Percentiles rank a stretch among this genome's conserved stretches.
Evolutionary conservation across 257 asterid species (phyloP).

Genomic region (Fraxinus quadrangulata): DNA sequence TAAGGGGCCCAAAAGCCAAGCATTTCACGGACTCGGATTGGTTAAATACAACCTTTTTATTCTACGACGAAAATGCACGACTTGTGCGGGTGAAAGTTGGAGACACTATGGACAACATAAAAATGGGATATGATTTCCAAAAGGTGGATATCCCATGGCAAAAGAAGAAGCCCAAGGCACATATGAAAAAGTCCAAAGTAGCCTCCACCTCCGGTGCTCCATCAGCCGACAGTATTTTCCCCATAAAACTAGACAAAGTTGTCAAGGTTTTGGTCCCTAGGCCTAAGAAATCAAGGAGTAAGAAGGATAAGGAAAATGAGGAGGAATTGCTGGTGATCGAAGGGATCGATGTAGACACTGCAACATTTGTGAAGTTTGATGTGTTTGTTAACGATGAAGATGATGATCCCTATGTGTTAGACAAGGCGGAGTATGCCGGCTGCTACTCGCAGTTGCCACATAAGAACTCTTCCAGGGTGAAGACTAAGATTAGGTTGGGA

Average conservation of each 20-base stretch:
- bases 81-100: slow-evolving; percentile 7
- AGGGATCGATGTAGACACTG: slow-evolving; percentile 7
- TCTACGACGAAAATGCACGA: slow-evolving; percentile 15
- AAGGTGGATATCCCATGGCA: background rate
- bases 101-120: slow-evolving; percentile 4
- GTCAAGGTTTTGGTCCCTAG: slow-evolving; percentile 1
- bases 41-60: background rate
- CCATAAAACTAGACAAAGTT: slow-evolving; percentile 1
- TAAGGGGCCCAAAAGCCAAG: background rate
- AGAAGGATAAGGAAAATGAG: background rate
- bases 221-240: background rate
- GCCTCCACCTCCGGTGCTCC: background rate
- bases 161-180: background rate
- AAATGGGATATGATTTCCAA: slow-evolving; percentile 16
- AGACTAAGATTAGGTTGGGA: slow-evolving; percentile 4
- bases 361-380: slow-evolving; percentile 18
- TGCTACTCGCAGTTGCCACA: slow-evolving; percentile 14
- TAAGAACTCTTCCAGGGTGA: background rate
- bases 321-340: slow-evolving; percentile 1
- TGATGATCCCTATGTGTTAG: slow-evolving; percentile 1
- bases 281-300: slow-evolving; percentile 15
- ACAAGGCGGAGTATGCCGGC: slow-evolving; percentile 24
- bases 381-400: slow-evolving; percentile 27
- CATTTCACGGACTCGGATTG: background rate
- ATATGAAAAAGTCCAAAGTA: background rate